Evolutionary conservation across 805 yeast genomes (phyloP).

Genomic region (Saturnispora sanitii): DNA sequence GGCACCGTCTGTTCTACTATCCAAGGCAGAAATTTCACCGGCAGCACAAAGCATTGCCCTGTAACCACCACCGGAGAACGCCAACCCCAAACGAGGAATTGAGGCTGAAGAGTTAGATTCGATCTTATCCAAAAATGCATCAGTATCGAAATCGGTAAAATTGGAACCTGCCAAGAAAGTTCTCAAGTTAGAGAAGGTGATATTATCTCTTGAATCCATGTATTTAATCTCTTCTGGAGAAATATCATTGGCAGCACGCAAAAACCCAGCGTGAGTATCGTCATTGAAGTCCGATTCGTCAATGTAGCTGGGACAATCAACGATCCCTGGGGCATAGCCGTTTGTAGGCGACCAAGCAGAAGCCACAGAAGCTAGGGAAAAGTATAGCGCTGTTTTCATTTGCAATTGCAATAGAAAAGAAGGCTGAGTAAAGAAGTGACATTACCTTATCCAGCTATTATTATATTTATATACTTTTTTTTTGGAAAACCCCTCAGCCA

Average conservation of each 20-base stretch:
- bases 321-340: conserved; percentile 52
- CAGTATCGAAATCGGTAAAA: conserved; percentile 39
- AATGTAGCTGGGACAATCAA: conserved; percentile 40
- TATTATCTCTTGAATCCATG: conserved; percentile 38
- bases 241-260: conserved; percentile 39
- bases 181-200: conserved; percentile 37
- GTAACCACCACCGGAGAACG: conserved; percentile 83
- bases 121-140: conserved; percentile 30
- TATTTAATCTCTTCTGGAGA: conserved; percentile 42
- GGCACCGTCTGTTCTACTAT: conserved; percentile 53
- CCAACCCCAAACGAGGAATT: conserved; percentile 40
- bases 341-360: conserved; percentile 44
- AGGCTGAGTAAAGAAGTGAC: background rate
- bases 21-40: conserved; percentile 72
- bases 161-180: conserved; percentile 37
- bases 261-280: conserved; percentile 16
- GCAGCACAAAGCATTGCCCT: conserved; percentile 84
- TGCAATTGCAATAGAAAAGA: background rate
- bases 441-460: no score
- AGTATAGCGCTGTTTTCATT: background rate
- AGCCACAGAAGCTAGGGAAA: background rate
- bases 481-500: no score
- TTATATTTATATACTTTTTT: no score
- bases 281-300: conserved; percentile 14
- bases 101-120: conserved; percentile 28